Evolutionary conservation across 306 rosid genomes (phyloP), one percentile per base, ranked within the genome.

Genomic region (Prunus mira): DNA sequence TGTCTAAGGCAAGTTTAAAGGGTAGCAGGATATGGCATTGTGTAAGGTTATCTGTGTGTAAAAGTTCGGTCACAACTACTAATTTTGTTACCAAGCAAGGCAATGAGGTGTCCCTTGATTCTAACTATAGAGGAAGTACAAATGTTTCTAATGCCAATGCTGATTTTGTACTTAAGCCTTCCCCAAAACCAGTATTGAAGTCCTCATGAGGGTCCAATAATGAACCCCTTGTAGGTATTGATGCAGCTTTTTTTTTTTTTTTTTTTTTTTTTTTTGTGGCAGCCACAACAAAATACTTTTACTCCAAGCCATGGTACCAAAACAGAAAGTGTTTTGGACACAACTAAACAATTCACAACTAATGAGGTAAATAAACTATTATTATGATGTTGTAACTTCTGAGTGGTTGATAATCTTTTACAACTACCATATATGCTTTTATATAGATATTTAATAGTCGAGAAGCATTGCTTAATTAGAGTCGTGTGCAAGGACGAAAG

Each of bases 31-130:
- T 84, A 74, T 92, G 96, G 96, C 95, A 84, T 81, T 92, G 86
- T 77, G 84, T 92, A 38, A 89, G 96, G 20, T 78, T 90, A 81
- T 86, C 99, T 55, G 86, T 92, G 52, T 95, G 98, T 88, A 95
- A 90, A 90, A 90, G 82, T 82, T 95, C 97, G 25, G 89, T 83
- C 67, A 85, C 89, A n/a, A 82, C 97, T 1, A 88, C 97, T 62
- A 97, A 95, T 86, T 86, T 95, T 65, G 72, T 89, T 76, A 85
- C 97, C 57, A 95, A 92, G 73, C 97, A 89, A 80, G 89, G 91
- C 70, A 90, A 80, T 84, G 85, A 96, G 47, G 81, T 90, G 28
- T 85, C 98, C 51, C 86, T 91, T 86, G 93, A 91, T 84, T 87
- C 98, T 83, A 88, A 77, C 75, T 80, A 55, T 73, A 75, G 45